Base-by-base conservation (phyloP, 1,139 yeast genomes). In the Kluyveromyces sp. region DNA sequence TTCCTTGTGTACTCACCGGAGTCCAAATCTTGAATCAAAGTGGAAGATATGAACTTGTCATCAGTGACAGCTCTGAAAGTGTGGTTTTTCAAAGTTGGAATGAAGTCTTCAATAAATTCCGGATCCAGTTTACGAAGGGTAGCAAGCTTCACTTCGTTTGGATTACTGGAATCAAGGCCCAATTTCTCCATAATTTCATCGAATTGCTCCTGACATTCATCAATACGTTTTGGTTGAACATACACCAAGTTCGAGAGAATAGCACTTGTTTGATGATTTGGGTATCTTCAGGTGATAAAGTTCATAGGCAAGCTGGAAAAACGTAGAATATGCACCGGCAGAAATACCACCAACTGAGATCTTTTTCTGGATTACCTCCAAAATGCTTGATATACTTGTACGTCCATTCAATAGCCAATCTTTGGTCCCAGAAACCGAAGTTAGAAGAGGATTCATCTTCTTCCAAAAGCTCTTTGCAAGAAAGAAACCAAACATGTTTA, bases 361-460 rank as follows among this genome's bases (percentile, higher is more conserved):
- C 41, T 55, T 52, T 52, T 5, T 62, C 61, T 7, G 66, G 61
- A 41, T 65, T 55, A 26, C 56, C 70, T 7, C 68, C 69, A 50
- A 67, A 66, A 35, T 62, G 45, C 25, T 47, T 40, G 45, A 67
- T 66, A 51, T 66, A 50, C 41, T 64, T 54, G 42, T 55, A 66
- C 15, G 68, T 66, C 66, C 76, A 73, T 47, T 68, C 69, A 21
- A 70, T 50, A 2, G 72, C 69, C 37, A 66, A 48, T 44, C 69
- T 59, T 46, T 63, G 65, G 42, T 74, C 78, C 71, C 73, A 70
- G 48, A 71, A 62, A 4, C 74, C 75, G 44, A 69, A 65, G 48
- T 71, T 71, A 5, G 70, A 55, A 47, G 40, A 45, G 7, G 26
- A 34, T 25, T 26, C 34, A 32, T 49, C 52, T 41, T 48, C 52